Base-by-base conservation (phyloP, 2,329 filamentous ascomycete genomes). In the Eurotiales sp. region DNA sequence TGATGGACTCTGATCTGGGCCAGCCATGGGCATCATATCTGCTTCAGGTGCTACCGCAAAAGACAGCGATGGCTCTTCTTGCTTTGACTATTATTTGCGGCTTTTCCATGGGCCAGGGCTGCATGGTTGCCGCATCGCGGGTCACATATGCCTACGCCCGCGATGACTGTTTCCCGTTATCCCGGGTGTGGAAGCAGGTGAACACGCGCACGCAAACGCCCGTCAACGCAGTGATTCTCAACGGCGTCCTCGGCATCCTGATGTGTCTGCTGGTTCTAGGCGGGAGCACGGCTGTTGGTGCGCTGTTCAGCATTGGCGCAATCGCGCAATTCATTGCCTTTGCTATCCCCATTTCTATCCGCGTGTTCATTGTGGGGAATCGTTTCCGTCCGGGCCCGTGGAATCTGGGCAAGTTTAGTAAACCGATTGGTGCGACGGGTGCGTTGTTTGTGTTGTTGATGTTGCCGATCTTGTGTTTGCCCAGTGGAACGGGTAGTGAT, bases 61-160 rank as follows among this genome's bases (percentile, higher is more conserved):
- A 79, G 48, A 74, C 78, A 1, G 82, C 82, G 3, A 72, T 87
- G 22, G 81, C 81, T 1, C 79, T 87, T 46, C 78, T 88, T 11
- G 70, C 77, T 0, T 67, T 88, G 37, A 88, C 84, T 2, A 86
- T 88, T 56, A 73, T 88, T 36, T 85, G 83, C 52, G 81, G 83
- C 2, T 88, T 87, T 62, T 81, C 78, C 36, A 87, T 88, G 82
- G 85, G 85, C 5, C 84, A 88, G 64, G 85, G 84, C 1, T 86
- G 84, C 63, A 87, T 87, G 82, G 80, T 88, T 32, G 77, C 79
- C 7, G 79, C 79, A 8, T 85, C 80, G 19, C 78, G 86, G 43
- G 85, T 87, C 40, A 86, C 84, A 1, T 89, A 86, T 60, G 85
- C 85, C 14, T 88, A 88, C 66, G 84, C 85, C 15, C 82, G 86